Evolutionary conservation across 1,284 basidiomycete genomes (phyloP), one percentile per base, ranked within the genome.

Genomic region (Cryptococcus maquisensis): DNA sequence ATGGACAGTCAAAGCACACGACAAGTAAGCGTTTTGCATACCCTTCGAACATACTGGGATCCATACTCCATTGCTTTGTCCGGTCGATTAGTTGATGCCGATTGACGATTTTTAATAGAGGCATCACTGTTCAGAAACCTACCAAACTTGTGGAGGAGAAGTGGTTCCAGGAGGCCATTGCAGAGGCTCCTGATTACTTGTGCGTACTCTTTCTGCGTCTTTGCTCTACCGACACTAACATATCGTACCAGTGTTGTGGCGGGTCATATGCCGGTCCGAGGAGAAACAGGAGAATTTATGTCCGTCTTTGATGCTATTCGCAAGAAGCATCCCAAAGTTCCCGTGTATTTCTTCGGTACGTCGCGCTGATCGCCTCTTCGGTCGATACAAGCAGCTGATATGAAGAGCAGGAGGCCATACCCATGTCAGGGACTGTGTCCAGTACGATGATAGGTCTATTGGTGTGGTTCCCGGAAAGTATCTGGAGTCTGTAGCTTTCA

Each of bases 171-270:
- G 85, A 90, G 16, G 88, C 85, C 0, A 90, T 92, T 59, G 68
- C 79, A 41, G 87, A 90, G 15, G 84, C 85, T 64, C 89, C 89
- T 16, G 89, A 92, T 69, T 79, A 89, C 55, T 93, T 93, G 74
- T 72, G 38, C 46, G 71, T 57, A 10, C 2, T 20, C 6, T 36
- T 26, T 23, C 3, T 3, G 13, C 18, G 37, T 18, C 0, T 15
- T 38, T 21, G 36, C 38, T 43, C n/a, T 43, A 28, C n/a, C 15
- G 20, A 18, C 23, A 15, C 40, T 51, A 4, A 40, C 15, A 16
- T 24, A 23, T 46, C 44, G 49, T 38, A 9, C 3, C 44, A 67
- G 67, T 49, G 56, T 71, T 32, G 49, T 71, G n/a, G 65, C 43
- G 10, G 61, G 65, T 49, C 75, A 77, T 62, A 76, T 77, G 74